Base-by-base conservation (phyloP, 306 rosid species). In the Sicyos baderoa region DNA sequence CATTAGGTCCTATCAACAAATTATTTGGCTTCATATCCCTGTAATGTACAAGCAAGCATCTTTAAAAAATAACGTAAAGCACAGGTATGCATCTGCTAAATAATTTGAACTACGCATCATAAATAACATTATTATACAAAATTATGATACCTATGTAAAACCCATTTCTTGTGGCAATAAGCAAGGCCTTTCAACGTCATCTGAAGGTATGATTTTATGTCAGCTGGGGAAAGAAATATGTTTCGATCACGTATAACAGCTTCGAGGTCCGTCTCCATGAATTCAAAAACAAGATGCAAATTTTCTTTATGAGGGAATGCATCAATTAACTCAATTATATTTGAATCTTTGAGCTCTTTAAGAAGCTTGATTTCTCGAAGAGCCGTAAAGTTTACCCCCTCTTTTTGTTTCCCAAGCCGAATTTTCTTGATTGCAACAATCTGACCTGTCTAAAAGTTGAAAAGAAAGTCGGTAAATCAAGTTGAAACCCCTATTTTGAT, bases 11-110 rank as follows among this genome's bases (percentile, higher is more conserved):
- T 78, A 93, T 93, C 84, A 93, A 80, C 81, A 93, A 82, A 82
- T 93, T 93, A 80, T 93, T 93, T 61, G 99, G 99, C 80, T 93
- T 90, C 99, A 93, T 88, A 72, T 93, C 99, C 94, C 99, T 93
- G 94, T 51, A 73, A 79, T 73, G 63, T 72, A 58, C 76, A 49
- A 69, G 44, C 21, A 74, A 69, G 54, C 45, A 48, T 67, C 54
- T 22, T 37, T 73, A 45, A 71, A 44, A 62, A 81, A 77, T 64
- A 68, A 72, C 45, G 44, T 72, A 57, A 55, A 78, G 45, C 54
- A 50, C 44, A 59, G 42, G 74, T 65, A 68, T 51, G 54, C 19
- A 68, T 10, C 22, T 42, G 51, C 52, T 18, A 44, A 19, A 66
- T 19, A 25, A 73, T 16, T 21, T 17, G 40, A 48, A 40, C 21